phyloP scores from a whole-genome alignment of 2,329 filamentous ascomycete species.

The Paradendryphiella salina region DNA sequence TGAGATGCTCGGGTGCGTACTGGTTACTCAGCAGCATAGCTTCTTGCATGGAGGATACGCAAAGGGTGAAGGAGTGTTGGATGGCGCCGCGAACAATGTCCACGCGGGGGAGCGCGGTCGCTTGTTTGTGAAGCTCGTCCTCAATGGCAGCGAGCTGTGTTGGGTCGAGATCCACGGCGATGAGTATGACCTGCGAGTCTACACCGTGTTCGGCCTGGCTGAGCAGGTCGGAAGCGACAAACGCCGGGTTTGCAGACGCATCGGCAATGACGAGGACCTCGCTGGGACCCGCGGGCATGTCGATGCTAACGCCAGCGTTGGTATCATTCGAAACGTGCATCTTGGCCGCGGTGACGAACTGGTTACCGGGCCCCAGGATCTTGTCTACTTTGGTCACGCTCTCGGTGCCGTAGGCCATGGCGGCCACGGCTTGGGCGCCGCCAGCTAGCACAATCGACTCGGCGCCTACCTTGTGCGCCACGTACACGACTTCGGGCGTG shows the following conservation, averaged over 20 bases:
- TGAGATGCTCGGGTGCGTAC: constrained; percentile 95
- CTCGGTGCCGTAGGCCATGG: constrained; percentile 96
- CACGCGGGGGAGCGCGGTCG: constrained; percentile 81
- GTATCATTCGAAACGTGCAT: constrained; percentile 99
- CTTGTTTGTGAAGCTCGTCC: constrained; percentile 86
- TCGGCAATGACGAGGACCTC: constrained; percentile 97
- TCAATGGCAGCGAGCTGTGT: constrained; percentile 79
- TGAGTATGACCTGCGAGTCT: constrained; percentile 91
- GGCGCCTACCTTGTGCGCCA: constrained; percentile 93
- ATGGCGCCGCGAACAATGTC: constrained; percentile 92
- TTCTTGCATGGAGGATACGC: constrained; percentile 71
- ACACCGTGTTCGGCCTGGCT: constrained; percentile 96
- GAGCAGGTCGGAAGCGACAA: constrained; percentile 91
- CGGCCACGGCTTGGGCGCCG: constrained; percentile 92
- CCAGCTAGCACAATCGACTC: constrained; percentile 95
- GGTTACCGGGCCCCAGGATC: constrained; percentile 95
- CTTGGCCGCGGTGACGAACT: constrained; percentile 97
- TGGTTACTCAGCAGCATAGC: constrained; percentile 85
- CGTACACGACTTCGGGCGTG: constrained; percentile 96
- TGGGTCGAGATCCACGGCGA: constrained; percentile 79
- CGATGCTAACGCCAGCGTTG: constrained; percentile 90
- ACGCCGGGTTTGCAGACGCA: constrained; percentile 82
- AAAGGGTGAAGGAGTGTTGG: constrained; percentile 85
- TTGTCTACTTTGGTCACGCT: constrained; percentile 97
- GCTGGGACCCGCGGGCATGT: constrained; percentile 96